These are phyloP conservation scores for Euphorbia peplus DNA, from an alignment of 345 rosid species.

Conservation along the genomic window DNA sequence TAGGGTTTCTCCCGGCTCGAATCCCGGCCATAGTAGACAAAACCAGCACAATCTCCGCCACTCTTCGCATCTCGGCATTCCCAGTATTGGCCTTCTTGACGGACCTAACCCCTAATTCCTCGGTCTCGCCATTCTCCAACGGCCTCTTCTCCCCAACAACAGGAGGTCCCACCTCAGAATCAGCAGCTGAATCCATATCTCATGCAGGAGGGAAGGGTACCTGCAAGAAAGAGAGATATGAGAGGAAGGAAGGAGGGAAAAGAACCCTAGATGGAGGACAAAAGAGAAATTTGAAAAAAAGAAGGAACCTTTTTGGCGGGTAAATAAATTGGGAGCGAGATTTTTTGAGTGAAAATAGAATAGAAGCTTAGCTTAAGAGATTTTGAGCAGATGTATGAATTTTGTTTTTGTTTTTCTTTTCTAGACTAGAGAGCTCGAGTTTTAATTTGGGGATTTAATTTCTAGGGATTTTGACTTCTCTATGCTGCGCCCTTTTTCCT, in stretches of 20 bases:
- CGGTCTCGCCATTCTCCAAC: constrained; percentile 23
- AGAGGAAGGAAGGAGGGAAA: not conserved
- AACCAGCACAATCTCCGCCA: constrained; percentile 84
- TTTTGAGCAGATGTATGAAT: constrained; percentile 14
- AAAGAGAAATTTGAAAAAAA: constrained; percentile 16
- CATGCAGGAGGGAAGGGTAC: not conserved
- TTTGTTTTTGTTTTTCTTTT: too few species aligned
- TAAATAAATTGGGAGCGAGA: constrained; percentile 29
- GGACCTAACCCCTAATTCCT: constrained; percentile 14
- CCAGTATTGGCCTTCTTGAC: constrained; percentile 41
- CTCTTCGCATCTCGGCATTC: constrained; percentile 31
- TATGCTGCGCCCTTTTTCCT: too few species aligned
- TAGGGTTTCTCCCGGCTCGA: constrained; percentile 60
- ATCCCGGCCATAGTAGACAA: constrained; percentile 72
- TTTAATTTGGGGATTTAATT: too few species aligned
- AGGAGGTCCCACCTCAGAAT: constrained; percentile 7
- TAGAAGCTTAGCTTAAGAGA: not conserved
- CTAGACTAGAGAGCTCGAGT: too few species aligned
- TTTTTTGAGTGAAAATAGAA: not conserved
- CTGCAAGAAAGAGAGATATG: constrained; percentile 14
- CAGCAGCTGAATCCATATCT: constrained; percentile 31
- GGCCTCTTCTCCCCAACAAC: constrained; percentile 29
- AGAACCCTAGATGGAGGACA: constrained; percentile 6
- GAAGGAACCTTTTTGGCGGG: constrained; percentile 41
- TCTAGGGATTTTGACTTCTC: too few species aligned